These are phyloP conservation scores for Obba rivulosa DNA, from an alignment of 768 basidiomycete species.

Conservation along the genomic window DNA sequence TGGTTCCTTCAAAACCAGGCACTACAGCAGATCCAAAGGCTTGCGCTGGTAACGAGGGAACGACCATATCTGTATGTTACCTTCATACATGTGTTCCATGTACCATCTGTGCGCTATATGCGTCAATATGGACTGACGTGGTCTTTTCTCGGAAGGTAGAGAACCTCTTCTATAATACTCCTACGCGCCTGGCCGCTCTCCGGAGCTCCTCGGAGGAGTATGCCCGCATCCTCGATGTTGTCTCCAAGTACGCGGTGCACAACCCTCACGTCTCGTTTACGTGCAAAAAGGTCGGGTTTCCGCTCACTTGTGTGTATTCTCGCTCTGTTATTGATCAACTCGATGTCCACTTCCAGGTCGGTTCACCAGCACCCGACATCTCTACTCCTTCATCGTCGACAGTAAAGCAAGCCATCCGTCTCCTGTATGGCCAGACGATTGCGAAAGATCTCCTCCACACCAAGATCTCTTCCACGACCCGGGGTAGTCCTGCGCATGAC, in stretches of 20 bases:
- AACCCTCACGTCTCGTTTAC: slow-evolving; percentile 84
- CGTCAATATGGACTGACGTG: no score
- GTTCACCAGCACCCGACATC: slow-evolving; percentile 70
- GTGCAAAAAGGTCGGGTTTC: slow-evolving; percentile 74
- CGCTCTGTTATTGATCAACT: not conserved
- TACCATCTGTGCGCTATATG: no score
- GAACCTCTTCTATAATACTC: slow-evolving; percentile 92
- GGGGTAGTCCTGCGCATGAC: slow-evolving; percentile 26
- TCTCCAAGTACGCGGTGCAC: slow-evolving; percentile 91
- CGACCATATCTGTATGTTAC: slow-evolving; percentile 67
- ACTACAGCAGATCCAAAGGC: slow-evolving; percentile 76
- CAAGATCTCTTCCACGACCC: slow-evolving; percentile 22
- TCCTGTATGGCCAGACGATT: slow-evolving; percentile 77
- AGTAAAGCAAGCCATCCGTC: slow-evolving; percentile 62
- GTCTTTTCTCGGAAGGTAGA: no score
- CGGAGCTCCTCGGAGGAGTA: slow-evolving; percentile 89
- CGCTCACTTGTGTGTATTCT: not conserved
- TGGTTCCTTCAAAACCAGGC: slow-evolving; percentile 68
- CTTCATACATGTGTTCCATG: not conserved
- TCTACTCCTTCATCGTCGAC: slow-evolving; percentile 71
- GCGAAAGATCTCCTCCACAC: slow-evolving; percentile 66
- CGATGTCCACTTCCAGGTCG: slow-evolving; percentile 42
- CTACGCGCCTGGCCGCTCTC: slow-evolving; percentile 80
- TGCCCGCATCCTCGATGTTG: slow-evolving; percentile 81
- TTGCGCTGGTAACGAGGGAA: slow-evolving; percentile 93